These are phyloP conservation scores for Saturnispora ahearnii DNA, from an alignment of 805 yeast genomes.

Conservation along the genomic window DNA sequence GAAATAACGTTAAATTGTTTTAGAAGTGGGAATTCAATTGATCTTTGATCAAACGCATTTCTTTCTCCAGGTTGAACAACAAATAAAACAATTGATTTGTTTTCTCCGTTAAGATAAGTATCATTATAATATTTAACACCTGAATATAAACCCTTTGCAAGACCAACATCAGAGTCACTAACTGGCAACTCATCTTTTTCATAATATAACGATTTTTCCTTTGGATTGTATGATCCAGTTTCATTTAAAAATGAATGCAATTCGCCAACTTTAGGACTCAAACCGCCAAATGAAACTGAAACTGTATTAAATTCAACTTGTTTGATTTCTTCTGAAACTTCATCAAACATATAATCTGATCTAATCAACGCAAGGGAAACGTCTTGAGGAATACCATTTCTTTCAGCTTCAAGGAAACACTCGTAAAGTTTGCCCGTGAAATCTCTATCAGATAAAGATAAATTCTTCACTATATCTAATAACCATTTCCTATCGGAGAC, in stretches of 20 bases:
- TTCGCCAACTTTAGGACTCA: conserved; percentile 70
- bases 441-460: conserved; percentile 53
- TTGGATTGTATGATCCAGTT: conserved; percentile 43
- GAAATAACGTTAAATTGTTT: conserved; percentile 48
- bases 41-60: conserved; percentile 87
- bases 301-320: conserved; percentile 97
- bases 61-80: conserved; percentile 81
- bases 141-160: conserved; percentile 62
- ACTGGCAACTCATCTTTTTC: conserved; percentile 43
- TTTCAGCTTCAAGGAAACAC: conserved; percentile 41
- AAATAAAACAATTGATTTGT: conserved; percentile 54
- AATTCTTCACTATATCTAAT: conserved; percentile 39
- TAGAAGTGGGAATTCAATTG: conserved; percentile 63
- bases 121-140: conserved; percentile 52
- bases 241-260: conserved; percentile 61
- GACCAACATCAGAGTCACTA: conserved; percentile 51
- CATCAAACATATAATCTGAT: conserved; percentile 75
- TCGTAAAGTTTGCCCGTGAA: conserved; percentile 78
- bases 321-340: conserved; percentile 49
- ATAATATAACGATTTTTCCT: conserved; percentile 36
- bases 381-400: conserved; percentile 48
- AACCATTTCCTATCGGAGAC: conserved; percentile 59
- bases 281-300: conserved; percentile 90
- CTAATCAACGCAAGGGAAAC: conserved; percentile 78
- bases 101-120: conserved; percentile 15